A percentile compares a stretch with the other conserved stretches of the same genome.
These are phyloP conservation scores for Cytospora piceae DNA, from an alignment of 2,329 filamentous ascomycete genomes.

Conservation along the genomic window DNA sequence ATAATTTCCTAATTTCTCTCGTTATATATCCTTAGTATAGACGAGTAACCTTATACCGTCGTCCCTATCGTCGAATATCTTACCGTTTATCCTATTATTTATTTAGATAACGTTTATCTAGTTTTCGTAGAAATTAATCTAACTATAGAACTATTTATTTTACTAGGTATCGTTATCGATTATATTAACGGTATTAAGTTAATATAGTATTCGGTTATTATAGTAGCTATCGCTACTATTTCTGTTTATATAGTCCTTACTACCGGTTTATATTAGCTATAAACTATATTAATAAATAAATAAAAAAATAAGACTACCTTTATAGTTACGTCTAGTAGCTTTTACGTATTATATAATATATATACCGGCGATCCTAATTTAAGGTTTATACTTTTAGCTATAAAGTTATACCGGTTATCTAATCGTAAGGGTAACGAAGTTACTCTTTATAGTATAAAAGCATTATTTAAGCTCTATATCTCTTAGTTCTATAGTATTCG, in stretches of 20 bases:
- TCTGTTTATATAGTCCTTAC: background rate
- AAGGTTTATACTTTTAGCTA: background rate
- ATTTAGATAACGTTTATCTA: background rate
- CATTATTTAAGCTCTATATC: background rate
- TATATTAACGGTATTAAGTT: background rate
- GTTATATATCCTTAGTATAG: background rate
- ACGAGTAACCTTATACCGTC: no score
- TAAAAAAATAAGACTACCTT: constrained; percentile 1
- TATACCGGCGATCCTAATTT: background rate
- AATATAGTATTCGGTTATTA: background rate
- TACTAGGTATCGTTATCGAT: background rate
- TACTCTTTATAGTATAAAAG: background rate
- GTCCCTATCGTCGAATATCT: background rate
- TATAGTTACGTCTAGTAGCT: background rate
- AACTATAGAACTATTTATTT: background rate
- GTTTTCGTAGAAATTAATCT: background rate
- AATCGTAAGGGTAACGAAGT: background rate
- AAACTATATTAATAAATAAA: background rate
- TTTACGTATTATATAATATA: background rate
- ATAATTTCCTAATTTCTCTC: background rate
- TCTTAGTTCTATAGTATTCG: background rate
- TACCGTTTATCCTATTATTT: background rate
- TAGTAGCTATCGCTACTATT: background rate
- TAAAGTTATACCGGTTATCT: background rate
- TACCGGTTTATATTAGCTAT: background rate